phyloP scores from a whole-genome alignment of 2,329 filamentous ascomycete genomes.

The Chaetomium sp. region DNA sequence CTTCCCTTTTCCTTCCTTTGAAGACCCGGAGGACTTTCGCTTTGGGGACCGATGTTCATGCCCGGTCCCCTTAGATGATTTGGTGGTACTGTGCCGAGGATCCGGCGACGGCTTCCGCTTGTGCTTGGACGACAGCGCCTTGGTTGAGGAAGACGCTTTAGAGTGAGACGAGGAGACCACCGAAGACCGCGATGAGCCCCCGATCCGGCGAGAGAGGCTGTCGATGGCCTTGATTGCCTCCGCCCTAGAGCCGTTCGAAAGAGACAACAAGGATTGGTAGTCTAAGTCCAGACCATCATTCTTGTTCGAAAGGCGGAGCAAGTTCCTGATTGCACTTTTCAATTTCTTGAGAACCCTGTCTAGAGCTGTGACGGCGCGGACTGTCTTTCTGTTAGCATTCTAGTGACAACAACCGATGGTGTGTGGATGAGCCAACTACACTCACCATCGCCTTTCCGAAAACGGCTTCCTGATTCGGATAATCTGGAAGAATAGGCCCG shows the following conservation, averaged over 20 bases:
- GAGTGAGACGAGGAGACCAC: constrained; percentile 13
- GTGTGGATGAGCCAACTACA: neutral
- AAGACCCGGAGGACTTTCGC: neutral
- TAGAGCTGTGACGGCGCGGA: constrained; percentile 34
- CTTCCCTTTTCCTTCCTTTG: neutral
- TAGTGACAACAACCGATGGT: neutral
- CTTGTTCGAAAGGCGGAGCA: constrained; percentile 33
- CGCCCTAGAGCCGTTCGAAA: constrained; percentile 42
- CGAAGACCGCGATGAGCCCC: constrained; percentile 22
- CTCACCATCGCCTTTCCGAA: constrained; percentile 45
- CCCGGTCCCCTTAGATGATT: neutral
- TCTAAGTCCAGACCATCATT: constrained; percentile 33
- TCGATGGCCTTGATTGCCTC: constrained; percentile 45
- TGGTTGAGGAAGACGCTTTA: constrained; percentile 8
- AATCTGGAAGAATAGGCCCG: constrained; percentile 38
- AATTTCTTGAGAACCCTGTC: constrained; percentile 38
- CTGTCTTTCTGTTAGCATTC: constrained; percentile 24
- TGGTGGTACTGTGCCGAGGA: neutral
- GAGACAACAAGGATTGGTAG: constrained; percentile 39
- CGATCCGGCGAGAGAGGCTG: constrained; percentile 35
- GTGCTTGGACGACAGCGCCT: constrained; percentile 4
- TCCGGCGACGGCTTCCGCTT: constrained; percentile 6
- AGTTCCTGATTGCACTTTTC: constrained; percentile 34
- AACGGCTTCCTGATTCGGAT: constrained; percentile 34
- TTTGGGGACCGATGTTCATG: neutral